These are phyloP conservation scores for Solanum arcanum DNA, from an alignment of 257 asterid genomes.

Conservation along the genomic window DNA sequence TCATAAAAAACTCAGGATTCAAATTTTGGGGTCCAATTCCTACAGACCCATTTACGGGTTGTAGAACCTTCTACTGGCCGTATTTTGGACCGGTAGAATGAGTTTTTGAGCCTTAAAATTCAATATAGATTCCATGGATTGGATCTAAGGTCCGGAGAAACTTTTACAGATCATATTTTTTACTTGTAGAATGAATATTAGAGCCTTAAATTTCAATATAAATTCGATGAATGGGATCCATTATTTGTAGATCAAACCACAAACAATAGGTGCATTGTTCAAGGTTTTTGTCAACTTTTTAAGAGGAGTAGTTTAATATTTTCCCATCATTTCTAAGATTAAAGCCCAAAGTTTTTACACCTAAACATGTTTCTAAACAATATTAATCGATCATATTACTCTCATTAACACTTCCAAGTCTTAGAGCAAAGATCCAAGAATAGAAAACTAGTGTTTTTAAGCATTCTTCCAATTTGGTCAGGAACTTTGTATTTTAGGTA, in stretches of 20 bases:
- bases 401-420: background rate
- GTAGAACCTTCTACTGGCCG: background rate
- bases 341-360: background rate
- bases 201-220: background rate
- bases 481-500: background rate
- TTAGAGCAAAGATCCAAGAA: background rate
- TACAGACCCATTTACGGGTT: background rate
- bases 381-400: too few species aligned
- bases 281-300: background rate
- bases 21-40: background rate
- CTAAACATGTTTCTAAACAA: background rate
- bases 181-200: too few species aligned
- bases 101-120: background rate
- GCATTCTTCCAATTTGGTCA: background rate
- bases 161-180: too few species aligned
- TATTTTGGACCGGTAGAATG: background rate
- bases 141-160: background rate
- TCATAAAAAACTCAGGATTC: too few species aligned
- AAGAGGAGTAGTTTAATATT: background rate
- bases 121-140: background rate
- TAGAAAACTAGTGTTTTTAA: background rate
- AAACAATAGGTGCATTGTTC: background rate
- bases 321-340: background rate
- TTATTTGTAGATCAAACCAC: background rate
- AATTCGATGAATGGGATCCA: background rate